These are phyloP conservation scores for Turritis glabra DNA, from an alignment of 345 rosid species.

Conservation along the genomic window DNA sequence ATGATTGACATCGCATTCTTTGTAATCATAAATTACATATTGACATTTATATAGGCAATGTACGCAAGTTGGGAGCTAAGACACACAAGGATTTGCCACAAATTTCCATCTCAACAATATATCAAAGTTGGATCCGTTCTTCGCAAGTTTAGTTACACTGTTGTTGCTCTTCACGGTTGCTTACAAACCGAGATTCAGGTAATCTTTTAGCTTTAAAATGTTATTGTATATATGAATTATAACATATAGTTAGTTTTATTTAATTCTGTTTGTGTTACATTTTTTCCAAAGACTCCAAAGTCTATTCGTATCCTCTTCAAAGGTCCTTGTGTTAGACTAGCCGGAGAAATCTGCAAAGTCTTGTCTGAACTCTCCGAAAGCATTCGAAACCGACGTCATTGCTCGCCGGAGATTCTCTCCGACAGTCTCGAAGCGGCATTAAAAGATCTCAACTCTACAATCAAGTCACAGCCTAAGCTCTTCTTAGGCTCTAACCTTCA, in stretches of 20 bases:
- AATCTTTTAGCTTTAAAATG: neutral
- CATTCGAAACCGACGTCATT: conserved; percentile 56
- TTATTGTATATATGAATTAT: neutral
- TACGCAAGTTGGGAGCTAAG: conserved; percentile 92
- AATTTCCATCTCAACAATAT: conserved; percentile 70
- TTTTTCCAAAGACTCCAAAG: conserved; percentile 57
- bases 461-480: conserved; percentile 81
- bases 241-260: neutral
- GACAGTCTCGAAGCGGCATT: conserved; percentile 71
- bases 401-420: conserved; percentile 77
- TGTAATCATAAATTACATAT: neutral
- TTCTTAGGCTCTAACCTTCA: conserved; percentile 63
- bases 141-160: conserved; percentile 75
- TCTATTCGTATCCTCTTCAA: conserved; percentile 68
- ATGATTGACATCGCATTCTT: neutral
- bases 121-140: conserved; percentile 78
- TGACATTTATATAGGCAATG: conserved; percentile 49
- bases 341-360: conserved; percentile 66
- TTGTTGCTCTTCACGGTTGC: conserved; percentile 88
- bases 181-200: conserved; percentile 89
- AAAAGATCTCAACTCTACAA: conserved; percentile 67
- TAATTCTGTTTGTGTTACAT: neutral
- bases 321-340: conserved; percentile 66
- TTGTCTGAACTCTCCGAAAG: conserved; percentile 63
- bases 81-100: conserved; percentile 52